Conservation (phyloP, 1,139 yeast species). For the Blastobotrys persicus region DNA sequence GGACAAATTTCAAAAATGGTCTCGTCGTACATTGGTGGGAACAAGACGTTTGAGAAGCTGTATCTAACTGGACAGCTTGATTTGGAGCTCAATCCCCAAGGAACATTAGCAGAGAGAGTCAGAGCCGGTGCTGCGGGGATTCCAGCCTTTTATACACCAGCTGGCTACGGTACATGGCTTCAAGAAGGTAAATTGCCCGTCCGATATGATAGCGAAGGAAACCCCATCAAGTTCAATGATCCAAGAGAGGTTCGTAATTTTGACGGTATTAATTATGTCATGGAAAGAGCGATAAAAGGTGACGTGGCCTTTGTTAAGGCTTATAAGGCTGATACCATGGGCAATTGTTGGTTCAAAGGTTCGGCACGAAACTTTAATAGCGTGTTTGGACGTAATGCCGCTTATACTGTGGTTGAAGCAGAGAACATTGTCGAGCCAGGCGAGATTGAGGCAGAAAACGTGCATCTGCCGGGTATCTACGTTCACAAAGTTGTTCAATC, state of each 20-base stretch:
- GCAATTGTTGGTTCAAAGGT: conserved; percentile 45
- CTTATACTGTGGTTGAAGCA: conserved; percentile 45
- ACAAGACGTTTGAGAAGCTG: conserved; percentile 43
- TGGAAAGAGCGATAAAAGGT: conserved; percentile 43
- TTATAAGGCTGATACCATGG: conserved; percentile 43
- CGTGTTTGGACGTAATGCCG: conserved; percentile 44
- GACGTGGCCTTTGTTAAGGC: conserved; percentile 46
- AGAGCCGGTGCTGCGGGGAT: conserved; percentile 51
- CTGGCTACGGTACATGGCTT: conserved; percentile 51
- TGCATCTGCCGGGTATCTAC: conserved; percentile 44
- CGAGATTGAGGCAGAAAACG: conserved; percentile 42
- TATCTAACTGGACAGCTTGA: conserved; percentile 46
- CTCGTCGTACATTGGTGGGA: conserved; percentile 49
- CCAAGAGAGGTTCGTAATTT: conserved; percentile 43
- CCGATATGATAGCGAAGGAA: conserved; percentile 39
- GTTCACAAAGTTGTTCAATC: conserved; percentile 40
- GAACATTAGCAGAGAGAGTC: conserved; percentile 49
- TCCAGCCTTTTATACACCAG: conserved; percentile 51
- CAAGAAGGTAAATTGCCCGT: conserved; percentile 50
- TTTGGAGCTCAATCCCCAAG: conserved; percentile 50
- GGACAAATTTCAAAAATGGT: conserved; percentile 48
- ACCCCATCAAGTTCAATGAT: conserved; percentile 37
- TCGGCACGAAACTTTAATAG: conserved; percentile 45
- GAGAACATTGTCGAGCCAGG: conserved; percentile 46
- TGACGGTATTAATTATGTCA: conserved; percentile 40